Evolutionary conservation across 805 yeast genomes (phyloP).

Genomic region (Pichia exigua): DNA sequence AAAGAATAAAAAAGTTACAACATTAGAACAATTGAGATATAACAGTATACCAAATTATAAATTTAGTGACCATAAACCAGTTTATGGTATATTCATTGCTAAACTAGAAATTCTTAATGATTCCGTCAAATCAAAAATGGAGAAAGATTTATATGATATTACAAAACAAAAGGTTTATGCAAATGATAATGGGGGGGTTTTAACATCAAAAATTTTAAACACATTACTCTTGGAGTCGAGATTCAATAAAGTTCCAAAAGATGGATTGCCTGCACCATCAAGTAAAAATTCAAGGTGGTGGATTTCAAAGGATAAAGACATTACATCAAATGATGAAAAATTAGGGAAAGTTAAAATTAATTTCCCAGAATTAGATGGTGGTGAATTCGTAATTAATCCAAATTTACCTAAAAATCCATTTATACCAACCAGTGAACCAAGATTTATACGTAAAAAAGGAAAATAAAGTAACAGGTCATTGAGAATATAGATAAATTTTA

Average conservation of each 20-base stretch:
- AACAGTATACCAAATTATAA: slow-evolving; percentile 46
- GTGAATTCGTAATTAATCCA: slow-evolving; percentile 55
- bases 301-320: slow-evolving; percentile 62
- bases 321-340: slow-evolving; percentile 1
- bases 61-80: slow-evolving; percentile 90
- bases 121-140: slow-evolving; percentile 37
- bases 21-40: slow-evolving; percentile 53
- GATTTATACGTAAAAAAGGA: slow-evolving; percentile 33
- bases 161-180: slow-evolving; percentile 38
- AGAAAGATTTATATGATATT: slow-evolving; percentile 47
- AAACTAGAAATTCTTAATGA: slow-evolving; percentile 61
- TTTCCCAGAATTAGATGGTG: slow-evolving; percentile 38
- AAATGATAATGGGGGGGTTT: slow-evolving; percentile 19
- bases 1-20: slow-evolving; percentile 42
- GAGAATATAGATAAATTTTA: not conserved
- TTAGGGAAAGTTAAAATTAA: slow-evolving; percentile 53
- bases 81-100: slow-evolving; percentile 62
- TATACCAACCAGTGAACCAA: slow-evolving; percentile 41
- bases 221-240: slow-evolving; percentile 10
- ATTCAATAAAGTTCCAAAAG: slow-evolving; percentile 20
- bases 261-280: slow-evolving; percentile 79
- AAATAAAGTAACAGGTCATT: not conserved
- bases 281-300: slow-evolving; percentile 68
- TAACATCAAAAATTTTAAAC: slow-evolving; percentile 4
- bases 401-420: slow-evolving; percentile 68